Conservation (phyloP, 2,329 filamentous ascomycete genomes). For the Fusarium palustre region DNA sequence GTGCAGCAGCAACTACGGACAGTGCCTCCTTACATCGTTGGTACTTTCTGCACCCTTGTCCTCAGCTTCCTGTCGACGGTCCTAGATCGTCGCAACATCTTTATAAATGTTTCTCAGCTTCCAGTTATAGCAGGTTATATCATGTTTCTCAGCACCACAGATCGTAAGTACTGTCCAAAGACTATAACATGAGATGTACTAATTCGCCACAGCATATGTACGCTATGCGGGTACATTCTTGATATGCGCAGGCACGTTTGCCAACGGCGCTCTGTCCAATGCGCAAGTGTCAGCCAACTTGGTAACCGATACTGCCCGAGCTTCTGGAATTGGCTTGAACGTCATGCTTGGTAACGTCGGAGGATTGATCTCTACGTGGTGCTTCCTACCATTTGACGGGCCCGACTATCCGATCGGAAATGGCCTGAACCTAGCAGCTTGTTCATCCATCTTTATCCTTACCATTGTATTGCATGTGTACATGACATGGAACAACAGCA, state of each 20-base stretch:
- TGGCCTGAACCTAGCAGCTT: slow-evolving; percentile 56
- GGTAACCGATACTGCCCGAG: slow-evolving; percentile 33
- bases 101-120: slow-evolving; percentile 65
- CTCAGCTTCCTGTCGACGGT: slow-evolving; percentile 52
- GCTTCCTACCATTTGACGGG: slow-evolving; percentile 70
- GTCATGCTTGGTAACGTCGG: slow-evolving; percentile 60
- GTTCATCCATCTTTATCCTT: slow-evolving; percentile 19
- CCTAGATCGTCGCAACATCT: slow-evolving; percentile 65
- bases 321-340: slow-evolving; percentile 37
- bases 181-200: fast-evolving
- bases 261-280: slow-evolving; percentile 58
- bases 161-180: slow-evolving; percentile 31
- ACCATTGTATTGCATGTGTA: neutral
- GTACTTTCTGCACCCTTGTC: slow-evolving; percentile 63
- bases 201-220: slow-evolving; percentile 47
- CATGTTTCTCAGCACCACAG: slow-evolving; percentile 67
- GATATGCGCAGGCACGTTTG: slow-evolving; percentile 31
- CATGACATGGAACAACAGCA: slow-evolving; percentile 25
- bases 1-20: slow-evolving; percentile 66
- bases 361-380: slow-evolving; percentile 73
- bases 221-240: slow-evolving; percentile 74
- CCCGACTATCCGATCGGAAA: slow-evolving; percentile 78
- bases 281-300: slow-evolving; percentile 31
- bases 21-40: slow-evolving; percentile 63
- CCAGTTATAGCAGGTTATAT: slow-evolving; percentile 72